phyloP scores from a whole-genome alignment of 805 yeast species.

The Starmerella cellae region DNA sequence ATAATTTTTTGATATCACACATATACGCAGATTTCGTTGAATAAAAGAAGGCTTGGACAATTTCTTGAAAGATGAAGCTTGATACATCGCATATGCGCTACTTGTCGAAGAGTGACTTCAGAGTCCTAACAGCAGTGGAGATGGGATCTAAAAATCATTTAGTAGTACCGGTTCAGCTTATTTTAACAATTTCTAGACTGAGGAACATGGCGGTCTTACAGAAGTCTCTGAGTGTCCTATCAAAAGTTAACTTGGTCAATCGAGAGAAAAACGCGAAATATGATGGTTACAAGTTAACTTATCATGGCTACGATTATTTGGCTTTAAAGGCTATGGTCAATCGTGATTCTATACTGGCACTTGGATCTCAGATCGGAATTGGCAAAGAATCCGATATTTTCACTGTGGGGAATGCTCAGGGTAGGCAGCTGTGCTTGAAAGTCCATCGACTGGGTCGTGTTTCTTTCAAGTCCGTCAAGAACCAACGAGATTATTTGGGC shows the following conservation, averaged over 20 bases:
- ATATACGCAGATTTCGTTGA: neutral
- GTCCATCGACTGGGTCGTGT: slow-evolving; percentile 90
- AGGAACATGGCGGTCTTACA: slow-evolving; percentile 64
- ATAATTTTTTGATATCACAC: neutral
- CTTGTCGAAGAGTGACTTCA: slow-evolving; percentile 77
- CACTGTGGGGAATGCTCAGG: slow-evolving; percentile 56
- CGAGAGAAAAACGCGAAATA: slow-evolving; percentile 79
- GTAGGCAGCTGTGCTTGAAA: slow-evolving; percentile 62
- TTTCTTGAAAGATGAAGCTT: slow-evolving; percentile 59
- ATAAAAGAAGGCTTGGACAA: too few species aligned
- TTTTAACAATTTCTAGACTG: slow-evolving; percentile 66
- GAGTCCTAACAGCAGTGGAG: slow-evolving; percentile 72
- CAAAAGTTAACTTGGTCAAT: slow-evolving; percentile 68
- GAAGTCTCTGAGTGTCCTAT: slow-evolving; percentile 69
- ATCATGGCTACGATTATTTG: slow-evolving; percentile 81
- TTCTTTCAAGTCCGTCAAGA: slow-evolving; percentile 82
- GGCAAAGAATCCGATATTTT: slow-evolving; percentile 97
- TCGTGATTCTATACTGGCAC: slow-evolving; percentile 56
- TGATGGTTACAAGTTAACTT: slow-evolving; percentile 85
- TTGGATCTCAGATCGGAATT: slow-evolving; percentile 84
- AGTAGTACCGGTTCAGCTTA: slow-evolving; percentile 78
- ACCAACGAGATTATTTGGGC: slow-evolving; percentile 79
- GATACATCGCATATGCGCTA: slow-evolving; percentile 92
- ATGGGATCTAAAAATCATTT: slow-evolving; percentile 87
- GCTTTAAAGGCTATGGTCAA: slow-evolving; percentile 77